Evolutionary conservation across 1,284 basidiomycete species (phyloP).

Genomic region (Trichosporon asahii): DNA sequence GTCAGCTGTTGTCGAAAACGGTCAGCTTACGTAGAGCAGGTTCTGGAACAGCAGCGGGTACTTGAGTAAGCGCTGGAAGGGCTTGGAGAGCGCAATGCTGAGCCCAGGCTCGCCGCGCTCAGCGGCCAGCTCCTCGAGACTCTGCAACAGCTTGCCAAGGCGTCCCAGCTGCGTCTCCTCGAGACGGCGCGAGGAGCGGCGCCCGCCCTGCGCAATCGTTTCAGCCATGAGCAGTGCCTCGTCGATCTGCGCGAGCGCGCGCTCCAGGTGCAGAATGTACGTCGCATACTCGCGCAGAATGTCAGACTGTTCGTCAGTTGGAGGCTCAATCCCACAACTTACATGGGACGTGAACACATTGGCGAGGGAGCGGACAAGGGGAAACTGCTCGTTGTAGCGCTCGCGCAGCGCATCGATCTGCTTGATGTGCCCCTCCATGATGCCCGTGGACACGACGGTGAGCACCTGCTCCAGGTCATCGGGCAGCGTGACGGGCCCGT

Average conservation of each 20-base stretch:
- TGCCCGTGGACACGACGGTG: slow-evolving; percentile 75
- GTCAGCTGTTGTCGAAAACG: no score
- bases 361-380: slow-evolving; percentile 81
- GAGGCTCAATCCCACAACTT: slow-evolving; percentile 46
- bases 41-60: slow-evolving; percentile 97
- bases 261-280: slow-evolving; percentile 86
- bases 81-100: slow-evolving; percentile 90
- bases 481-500: slow-evolving; percentile 59
- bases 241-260: slow-evolving; percentile 81
- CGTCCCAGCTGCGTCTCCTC: slow-evolving; percentile 24
- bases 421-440: slow-evolving; percentile 79
- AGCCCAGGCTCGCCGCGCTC: slow-evolving; percentile 89
- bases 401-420: slow-evolving; percentile 76
- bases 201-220: slow-evolving; percentile 64
- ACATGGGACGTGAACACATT: slow-evolving; percentile 92
- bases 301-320: slow-evolving; percentile 62
- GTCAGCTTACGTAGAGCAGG: slow-evolving; percentile 66
- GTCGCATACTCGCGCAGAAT: slow-evolving; percentile 86
- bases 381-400: slow-evolving; percentile 88
- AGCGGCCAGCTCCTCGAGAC: slow-evolving; percentile 72
- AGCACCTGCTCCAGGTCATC: slow-evolving; percentile 79
- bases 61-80: slow-evolving; percentile 93
- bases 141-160: slow-evolving; percentile 39
- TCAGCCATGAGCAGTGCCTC: slow-evolving; percentile 58
- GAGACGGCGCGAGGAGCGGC: slow-evolving; percentile 23